Conservation (phyloP, 73 alveolate genomes). For the Tetrahymena thermophila region DNA sequence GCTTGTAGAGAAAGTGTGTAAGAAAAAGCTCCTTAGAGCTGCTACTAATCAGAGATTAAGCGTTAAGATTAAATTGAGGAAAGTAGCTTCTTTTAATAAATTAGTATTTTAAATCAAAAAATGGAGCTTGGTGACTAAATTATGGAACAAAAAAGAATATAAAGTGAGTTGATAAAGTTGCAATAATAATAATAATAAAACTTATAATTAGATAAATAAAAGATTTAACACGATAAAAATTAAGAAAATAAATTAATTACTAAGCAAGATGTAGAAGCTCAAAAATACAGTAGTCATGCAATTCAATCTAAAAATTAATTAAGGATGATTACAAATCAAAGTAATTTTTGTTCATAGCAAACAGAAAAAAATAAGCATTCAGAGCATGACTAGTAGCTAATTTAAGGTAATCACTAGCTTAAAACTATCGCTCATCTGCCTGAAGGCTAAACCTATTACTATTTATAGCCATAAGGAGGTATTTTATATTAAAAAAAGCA, state of each 20-base stretch:
- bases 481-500: background rate
- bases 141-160: background rate
- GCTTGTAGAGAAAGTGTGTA: background rate
- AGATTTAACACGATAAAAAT: background rate
- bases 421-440: background rate
- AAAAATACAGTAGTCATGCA: background rate
- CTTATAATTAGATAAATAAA: too few relatives aligned
- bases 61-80: background rate
- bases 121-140: background rate
- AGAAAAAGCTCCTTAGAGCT: background rate
- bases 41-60: background rate
- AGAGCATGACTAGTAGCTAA: background rate
- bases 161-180: background rate
- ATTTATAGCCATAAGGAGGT: background rate
- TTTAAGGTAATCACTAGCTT: background rate
- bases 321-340: background rate
- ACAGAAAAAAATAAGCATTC: background rate
- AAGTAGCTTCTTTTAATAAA: background rate
- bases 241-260: background rate
- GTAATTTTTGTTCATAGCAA: background rate
- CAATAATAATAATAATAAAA: background rate
- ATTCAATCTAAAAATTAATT: background rate
- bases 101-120: background rate
- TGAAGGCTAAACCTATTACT: background rate
- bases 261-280: background rate